Conservation (phyloP, 2,329 filamentous ascomycete species). For the Sporothrix sp. region DNA sequence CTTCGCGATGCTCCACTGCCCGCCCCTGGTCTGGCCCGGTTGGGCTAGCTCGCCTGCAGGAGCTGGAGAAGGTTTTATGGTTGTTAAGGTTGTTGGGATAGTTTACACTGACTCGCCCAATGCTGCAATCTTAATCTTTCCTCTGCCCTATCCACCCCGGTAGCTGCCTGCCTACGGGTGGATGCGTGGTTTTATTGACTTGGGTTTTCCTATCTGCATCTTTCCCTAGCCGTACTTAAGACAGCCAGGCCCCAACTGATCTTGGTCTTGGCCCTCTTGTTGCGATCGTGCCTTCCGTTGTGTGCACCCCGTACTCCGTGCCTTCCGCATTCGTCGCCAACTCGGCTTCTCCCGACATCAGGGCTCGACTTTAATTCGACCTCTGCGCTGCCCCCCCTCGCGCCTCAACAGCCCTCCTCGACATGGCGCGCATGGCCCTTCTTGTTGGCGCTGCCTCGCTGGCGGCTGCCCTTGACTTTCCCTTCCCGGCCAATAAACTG, state of each 20-base stretch:
- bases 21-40: slow-evolving; percentile 1
- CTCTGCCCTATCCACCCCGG: background rate
- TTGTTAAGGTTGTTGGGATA: too few relatives aligned
- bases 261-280: background rate
- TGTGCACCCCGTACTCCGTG: background rate
- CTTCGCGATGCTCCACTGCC: background rate
- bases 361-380: too few relatives aligned
- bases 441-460: background rate
- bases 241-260: too few relatives aligned
- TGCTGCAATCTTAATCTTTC: background rate
- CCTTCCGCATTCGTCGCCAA: too few relatives aligned
- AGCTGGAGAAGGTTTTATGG: slow-evolving; percentile 1
- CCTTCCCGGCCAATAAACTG: background rate
- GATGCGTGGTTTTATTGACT: slow-evolving; percentile 2
- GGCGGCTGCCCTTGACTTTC: slow-evolving; percentile 2
- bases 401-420: background rate
- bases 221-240: too few relatives aligned
- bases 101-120: too few relatives aligned
- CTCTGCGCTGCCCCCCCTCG: too few relatives aligned
- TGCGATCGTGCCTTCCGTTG: background rate
- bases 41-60: slow-evolving; percentile 1
- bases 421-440: slow-evolving; percentile 4
- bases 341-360: too few relatives aligned
- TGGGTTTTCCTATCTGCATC: background rate
- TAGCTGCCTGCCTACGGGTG: background rate